Conservation (phyloP, 768 basidiomycete genomes). For the Filobasidium wieringae region DNA sequence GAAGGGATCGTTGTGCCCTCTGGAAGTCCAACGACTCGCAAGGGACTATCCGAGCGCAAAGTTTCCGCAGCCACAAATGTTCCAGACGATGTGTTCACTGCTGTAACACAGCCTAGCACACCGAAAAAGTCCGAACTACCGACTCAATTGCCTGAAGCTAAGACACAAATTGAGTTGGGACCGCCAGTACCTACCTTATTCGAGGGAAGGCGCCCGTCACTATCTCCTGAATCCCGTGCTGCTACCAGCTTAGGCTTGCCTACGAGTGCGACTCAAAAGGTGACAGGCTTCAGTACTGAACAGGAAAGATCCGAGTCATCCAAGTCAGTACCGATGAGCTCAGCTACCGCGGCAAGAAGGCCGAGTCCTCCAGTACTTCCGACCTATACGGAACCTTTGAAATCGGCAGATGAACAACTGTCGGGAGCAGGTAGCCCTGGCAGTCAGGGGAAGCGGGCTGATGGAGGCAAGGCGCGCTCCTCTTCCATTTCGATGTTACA, state of each 20-base stretch:
- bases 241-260: background rate
- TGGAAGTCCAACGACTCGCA: too few relatives aligned
- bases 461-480: slow-evolving; percentile 54
- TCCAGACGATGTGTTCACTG: background rate
- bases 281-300: slow-evolving; percentile 16
- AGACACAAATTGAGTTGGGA: background rate
- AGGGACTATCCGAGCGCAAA: too few relatives aligned
- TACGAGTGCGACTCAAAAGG: background rate
- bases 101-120: too few relatives aligned
- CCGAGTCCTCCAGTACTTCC: background rate
- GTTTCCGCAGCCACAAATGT: background rate
- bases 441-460: slow-evolving; percentile 40
- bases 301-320: background rate
- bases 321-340: background rate
- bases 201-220: background rate
- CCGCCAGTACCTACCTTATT: background rate
- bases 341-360: background rate
- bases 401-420: slow-evolving; percentile 1
- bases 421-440: slow-evolving; percentile 40
- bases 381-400: slow-evolving; percentile 1
- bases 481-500: slow-evolving; percentile 95
- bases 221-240: background rate
- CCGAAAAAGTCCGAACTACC: background rate
- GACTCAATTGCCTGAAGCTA: background rate
- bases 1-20: slow-evolving; percentile 13